Evolutionary conservation across 2,329 filamentous ascomycete genomes (phyloP).

Genomic region (Epichloe sp.): DNA sequence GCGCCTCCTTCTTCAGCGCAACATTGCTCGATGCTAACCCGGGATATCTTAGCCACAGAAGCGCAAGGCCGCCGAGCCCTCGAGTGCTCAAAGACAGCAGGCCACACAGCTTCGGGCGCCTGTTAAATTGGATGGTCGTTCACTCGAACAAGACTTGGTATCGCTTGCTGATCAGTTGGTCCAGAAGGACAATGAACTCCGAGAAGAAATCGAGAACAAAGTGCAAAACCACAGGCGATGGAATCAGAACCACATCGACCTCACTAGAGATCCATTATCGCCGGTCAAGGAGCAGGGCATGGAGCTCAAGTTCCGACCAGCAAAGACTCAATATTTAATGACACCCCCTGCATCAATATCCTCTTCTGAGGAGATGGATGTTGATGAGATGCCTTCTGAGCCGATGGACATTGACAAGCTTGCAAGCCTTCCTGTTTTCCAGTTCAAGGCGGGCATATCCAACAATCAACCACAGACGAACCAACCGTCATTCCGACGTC

Average conservation of each 20-base stretch:
- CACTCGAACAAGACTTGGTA: conserved; percentile 66
- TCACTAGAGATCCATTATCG: conserved; percentile 73
- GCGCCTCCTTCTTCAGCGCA: background rate
- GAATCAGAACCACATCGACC: conserved; percentile 82
- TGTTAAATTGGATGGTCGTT: conserved; percentile 54
- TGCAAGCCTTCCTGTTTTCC: conserved; percentile 24
- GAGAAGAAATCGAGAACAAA: conserved; percentile 73
- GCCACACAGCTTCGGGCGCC: conserved; percentile 56
- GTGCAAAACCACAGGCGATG: conserved; percentile 80
- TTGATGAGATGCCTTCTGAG: conserved; percentile 35
- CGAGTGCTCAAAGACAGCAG: conserved; percentile 47
- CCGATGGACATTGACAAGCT: conserved; percentile 26
- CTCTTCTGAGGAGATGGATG: conserved; percentile 43
- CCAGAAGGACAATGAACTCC: conserved; percentile 71
- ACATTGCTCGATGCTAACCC: conserved; percentile 25
- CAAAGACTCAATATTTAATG: conserved; percentile 58
- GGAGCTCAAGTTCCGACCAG: conserved; percentile 54
- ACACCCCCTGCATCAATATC: conserved; percentile 49
- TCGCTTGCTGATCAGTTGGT: conserved; percentile 62
- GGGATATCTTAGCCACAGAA: conserved; percentile 47
- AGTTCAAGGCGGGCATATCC: conserved; percentile 29
- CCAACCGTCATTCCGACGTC: conserved; percentile 63
- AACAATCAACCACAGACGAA: conserved; percentile 26
- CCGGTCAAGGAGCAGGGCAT: conserved; percentile 55
- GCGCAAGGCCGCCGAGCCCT: conserved; percentile 48